Conservation (phyloP, 139 green algal species). For the Parachlorella kessleri region DNA sequence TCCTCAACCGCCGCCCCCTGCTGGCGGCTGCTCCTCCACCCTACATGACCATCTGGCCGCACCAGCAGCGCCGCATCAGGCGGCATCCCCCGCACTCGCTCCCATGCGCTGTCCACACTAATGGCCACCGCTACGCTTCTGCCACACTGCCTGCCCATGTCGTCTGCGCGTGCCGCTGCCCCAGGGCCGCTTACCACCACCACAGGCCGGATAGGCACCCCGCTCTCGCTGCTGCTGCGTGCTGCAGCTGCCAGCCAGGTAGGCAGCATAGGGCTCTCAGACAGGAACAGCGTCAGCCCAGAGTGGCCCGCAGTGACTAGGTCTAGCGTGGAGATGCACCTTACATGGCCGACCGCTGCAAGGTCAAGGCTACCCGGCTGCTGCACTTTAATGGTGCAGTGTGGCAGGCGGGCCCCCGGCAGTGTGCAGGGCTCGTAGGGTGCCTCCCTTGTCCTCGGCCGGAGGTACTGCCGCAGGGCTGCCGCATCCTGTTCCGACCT, state of each 20-base stretch:
- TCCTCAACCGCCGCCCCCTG: not conserved
- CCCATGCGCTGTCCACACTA: constrained; percentile 23
- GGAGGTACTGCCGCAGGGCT: constrained; percentile 1
- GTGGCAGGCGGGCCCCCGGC: constrained; percentile 67
- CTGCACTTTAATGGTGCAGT: constrained; percentile 49
- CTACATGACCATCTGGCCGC: constrained; percentile 83
- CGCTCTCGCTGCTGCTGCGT: not conserved
- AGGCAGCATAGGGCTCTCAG: not conserved
- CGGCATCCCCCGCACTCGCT: constrained; percentile 1
- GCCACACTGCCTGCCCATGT: not conserved
- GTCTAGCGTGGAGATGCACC: constrained; percentile 23
- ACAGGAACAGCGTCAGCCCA: constrained; percentile 21
- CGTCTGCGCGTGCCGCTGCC: not conserved
- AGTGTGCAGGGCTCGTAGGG: constrained; percentile 52
- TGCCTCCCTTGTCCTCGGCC: constrained; percentile 23
- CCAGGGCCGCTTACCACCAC: not conserved
- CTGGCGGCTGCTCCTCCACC: constrained; percentile 50
- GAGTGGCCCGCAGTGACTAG: constrained; percentile 7
- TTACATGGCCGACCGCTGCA: not conserved
- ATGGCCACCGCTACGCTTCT: constrained; percentile 3
- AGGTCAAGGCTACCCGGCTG: constrained; percentile 9
- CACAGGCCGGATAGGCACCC: constrained; percentile 18
- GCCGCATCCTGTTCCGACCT: not conserved
- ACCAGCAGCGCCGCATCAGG: constrained; percentile 61
- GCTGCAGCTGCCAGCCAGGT: constrained; percentile 21